Base-by-base conservation (phyloP, 306 rosid genomes). In the Benincasa hispida region DNA sequence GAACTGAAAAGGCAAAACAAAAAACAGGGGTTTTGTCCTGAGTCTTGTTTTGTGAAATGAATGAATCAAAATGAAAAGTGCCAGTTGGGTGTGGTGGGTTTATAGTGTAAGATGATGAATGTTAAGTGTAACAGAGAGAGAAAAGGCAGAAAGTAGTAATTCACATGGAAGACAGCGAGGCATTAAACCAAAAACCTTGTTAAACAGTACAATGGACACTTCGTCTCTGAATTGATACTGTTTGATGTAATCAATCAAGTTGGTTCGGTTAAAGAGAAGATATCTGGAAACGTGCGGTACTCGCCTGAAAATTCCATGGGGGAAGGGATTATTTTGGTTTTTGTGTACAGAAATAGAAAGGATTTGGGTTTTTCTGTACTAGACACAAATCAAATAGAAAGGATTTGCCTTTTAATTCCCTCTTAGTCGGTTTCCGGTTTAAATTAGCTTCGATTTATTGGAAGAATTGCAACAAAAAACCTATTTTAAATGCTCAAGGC, bases 81-180 rank as follows among this genome's bases (percentile, higher is more conserved):
- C 86, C 80, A 90, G 76, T 18, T 72, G 76, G 76, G 76, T 28
- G 86, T 85, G 91, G 84, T 83, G 76, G 74, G 76, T 76, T 77
- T 80, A 78, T 75, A 75, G 28, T 51, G 60, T 73, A 6, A 18
- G 81, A 75, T 89, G 86, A 80, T 79, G 84, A 85, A 79, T 78
- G 18, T 10, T 17, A 17, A 15, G 19, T 48, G 84, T 59, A 84
- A 79, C 30, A 47, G 77, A 51, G 66, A 48, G 62, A 51, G n/a
- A n/a, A n/a, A n/a, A n/a, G n/a, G n/a, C n/a, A n/a, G n/a, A n/a
- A n/a, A n/a, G n/a, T n/a, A n/a, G n/a, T n/a, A 62, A 55, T 62
- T 87, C 98, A 93, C 96, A 91, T 93, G 98, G 78, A 77, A 83
- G 89, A 87, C 96, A 91, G 96, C 96, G 50, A 89, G 83, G 90